Conservation (phyloP, 768 basidiomycete genomes). For the Galerina sulciceps region DNA sequence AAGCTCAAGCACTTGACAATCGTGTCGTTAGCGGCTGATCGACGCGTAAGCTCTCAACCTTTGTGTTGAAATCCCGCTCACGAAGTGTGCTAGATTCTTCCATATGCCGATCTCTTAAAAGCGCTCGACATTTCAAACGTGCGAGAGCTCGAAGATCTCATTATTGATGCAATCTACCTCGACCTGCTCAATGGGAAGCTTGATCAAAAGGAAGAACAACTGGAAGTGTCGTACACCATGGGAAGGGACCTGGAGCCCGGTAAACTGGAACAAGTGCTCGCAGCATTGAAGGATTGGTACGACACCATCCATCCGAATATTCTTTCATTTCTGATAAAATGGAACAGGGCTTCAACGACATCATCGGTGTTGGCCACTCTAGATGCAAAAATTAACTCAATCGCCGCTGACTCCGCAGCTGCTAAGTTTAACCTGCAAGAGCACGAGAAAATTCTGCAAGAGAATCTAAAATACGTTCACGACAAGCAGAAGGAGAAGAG, state of each 20-base stretch:
- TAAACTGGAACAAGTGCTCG: constrained; percentile 61
- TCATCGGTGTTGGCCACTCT: constrained; percentile 72
- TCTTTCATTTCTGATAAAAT: constrained; percentile 2
- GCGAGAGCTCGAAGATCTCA: constrained; percentile 92
- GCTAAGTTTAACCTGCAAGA: constrained; percentile 48
- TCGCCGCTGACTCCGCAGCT: constrained; percentile 47
- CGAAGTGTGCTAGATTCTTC: constrained; percentile 62
- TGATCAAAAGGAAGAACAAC: constrained; percentile 87
- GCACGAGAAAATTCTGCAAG: constrained; percentile 59
- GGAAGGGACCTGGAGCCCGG: constrained; percentile 89
- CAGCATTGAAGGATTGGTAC: constrained; percentile 70
- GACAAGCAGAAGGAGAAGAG: constrained; percentile 68
- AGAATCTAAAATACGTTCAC: constrained; percentile 60
- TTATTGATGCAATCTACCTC: constrained; percentile 96
- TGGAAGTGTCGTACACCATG: constrained; percentile 92
- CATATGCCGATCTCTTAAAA: constrained; percentile 74
- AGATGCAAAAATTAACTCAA: constrained; percentile 65
- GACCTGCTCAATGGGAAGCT: constrained; percentile 89
- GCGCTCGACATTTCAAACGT: constrained; percentile 77
- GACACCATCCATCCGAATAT: constrained; percentile 18
- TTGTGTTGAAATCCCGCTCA: constrained; percentile 5
- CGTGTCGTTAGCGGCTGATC: constrained; percentile 78
- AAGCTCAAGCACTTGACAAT: constrained; percentile 96
- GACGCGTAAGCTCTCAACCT: constrained; percentile 58
- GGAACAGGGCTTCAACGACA: constrained; percentile 69